Conservation (phyloP, 306 rosid species). For the Quercus cerris region DNA sequence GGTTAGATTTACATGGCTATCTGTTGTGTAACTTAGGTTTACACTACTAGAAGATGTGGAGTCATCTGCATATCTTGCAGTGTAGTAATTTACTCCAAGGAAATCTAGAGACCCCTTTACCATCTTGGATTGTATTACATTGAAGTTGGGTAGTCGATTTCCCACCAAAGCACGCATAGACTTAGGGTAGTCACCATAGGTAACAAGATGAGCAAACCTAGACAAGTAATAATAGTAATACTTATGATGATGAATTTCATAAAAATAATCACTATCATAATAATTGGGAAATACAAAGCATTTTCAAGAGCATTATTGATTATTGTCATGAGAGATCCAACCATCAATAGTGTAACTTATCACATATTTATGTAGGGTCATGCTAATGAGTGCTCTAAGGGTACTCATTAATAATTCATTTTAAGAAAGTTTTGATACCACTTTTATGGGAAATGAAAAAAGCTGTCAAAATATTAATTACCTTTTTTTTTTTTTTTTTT, state of each 20-base stretch:
- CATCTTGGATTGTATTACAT: background rate
- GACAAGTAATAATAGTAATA: background rate
- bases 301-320: too few species aligned
- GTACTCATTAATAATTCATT: too few species aligned
- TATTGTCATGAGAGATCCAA: too few species aligned
- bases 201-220: constrained; percentile 22
- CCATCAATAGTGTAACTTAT: too few species aligned
- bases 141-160: constrained; percentile 26
- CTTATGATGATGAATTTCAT: background rate
- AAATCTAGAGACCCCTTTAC: constrained; percentile 28
- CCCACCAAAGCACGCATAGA: constrained; percentile 14
- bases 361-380: too few species aligned
- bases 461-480: too few species aligned
- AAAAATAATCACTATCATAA: background rate
- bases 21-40: constrained; percentile 25
- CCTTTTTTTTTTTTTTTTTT: too few species aligned
- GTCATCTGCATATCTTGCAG: constrained; percentile 18
- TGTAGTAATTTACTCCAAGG: constrained; percentile 28
- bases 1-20: constrained; percentile 22
- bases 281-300: too few species aligned
- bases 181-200: constrained; percentile 23
- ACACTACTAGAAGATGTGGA: background rate
- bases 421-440: too few species aligned
- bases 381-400: too few species aligned
- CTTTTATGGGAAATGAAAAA: too few species aligned